A percentile compares a stretch with the other conserved stretches of the same genome.
Evolutionary conservation across 306 rosid species (phyloP).

Genomic region (Cyamopsis tetragonoloba): DNA sequence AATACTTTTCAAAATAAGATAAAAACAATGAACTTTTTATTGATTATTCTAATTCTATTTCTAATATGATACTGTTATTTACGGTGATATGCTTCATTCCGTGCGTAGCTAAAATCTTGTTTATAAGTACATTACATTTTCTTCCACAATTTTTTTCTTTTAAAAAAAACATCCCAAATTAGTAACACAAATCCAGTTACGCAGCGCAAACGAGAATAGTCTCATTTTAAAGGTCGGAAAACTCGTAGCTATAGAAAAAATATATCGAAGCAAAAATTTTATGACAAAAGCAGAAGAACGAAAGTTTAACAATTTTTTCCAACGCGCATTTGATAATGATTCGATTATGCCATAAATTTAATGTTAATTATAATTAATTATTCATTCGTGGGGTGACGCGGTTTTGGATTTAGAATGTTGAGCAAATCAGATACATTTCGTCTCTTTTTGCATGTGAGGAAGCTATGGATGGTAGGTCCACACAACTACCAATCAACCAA

Average conservation of each 20-base stretch:
- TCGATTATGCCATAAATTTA: neutral
- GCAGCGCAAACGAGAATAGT: too few relatives aligned
- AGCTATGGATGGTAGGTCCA: constrained; percentile 25
- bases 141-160: neutral
- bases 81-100: too few relatives aligned
- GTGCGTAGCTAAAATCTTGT: too few relatives aligned
- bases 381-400: constrained; percentile 61
- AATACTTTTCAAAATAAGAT: too few relatives aligned
- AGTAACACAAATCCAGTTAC: too few relatives aligned
- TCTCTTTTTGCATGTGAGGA: constrained; percentile 27
- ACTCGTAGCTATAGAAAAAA: too few relatives aligned
- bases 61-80: too few relatives aligned
- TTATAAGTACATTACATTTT: neutral
- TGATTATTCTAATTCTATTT: too few relatives aligned
- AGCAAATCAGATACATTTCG: constrained; percentile 1
- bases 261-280: neutral
- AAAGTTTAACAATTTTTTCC: neutral
- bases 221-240: too few relatives aligned
- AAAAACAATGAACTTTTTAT: too few relatives aligned
- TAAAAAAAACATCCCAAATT: too few relatives aligned
- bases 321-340: constrained; percentile 10
- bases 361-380: neutral
- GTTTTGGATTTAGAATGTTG: constrained; percentile 40
- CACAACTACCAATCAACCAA: constrained; percentile 29
- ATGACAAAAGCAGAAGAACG: neutral